Conservation (phyloP, 2,329 filamentous ascomycete species). For the Coleophoma eucalyptorum region DNA sequence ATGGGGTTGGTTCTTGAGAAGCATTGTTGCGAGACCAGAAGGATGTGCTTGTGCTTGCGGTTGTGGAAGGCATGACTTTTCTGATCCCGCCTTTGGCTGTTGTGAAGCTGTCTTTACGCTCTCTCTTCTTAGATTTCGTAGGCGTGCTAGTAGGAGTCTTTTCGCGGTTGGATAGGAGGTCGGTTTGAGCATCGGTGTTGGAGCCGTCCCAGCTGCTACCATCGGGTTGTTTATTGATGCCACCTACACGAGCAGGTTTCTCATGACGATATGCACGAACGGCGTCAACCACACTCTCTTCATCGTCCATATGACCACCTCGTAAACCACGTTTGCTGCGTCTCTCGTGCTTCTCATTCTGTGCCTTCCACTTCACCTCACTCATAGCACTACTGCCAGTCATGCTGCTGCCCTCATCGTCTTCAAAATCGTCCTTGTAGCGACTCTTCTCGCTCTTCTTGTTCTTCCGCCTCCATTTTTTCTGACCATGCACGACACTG, state of each 20-base stretch:
- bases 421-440: constrained; percentile 27
- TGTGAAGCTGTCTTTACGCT: constrained; percentile 18
- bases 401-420: constrained; percentile 15
- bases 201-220: constrained; percentile 75
- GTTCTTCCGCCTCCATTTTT: constrained; percentile 33
- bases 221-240: constrained; percentile 79
- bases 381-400: constrained; percentile 19
- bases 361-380: constrained; percentile 26
- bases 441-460: constrained; percentile 31
- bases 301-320: constrained; percentile 19
- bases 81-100: constrained; percentile 21
- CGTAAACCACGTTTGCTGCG: constrained; percentile 10
- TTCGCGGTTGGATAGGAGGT: constrained; percentile 57
- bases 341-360: constrained; percentile 18
- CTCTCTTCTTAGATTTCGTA: constrained; percentile 23
- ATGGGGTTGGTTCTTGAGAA: constrained; percentile 6
- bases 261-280: constrained; percentile 84
- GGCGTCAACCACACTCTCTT: constrained; percentile 54
- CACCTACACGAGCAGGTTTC: constrained; percentile 80
- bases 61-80: constrained; percentile 18
- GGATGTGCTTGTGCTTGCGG: neutral
- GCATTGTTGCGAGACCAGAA: constrained; percentile 12
- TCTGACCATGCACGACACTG: constrained; percentile 71
- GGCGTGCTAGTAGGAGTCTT: constrained; percentile 52
- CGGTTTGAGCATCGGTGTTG: constrained; percentile 48